phyloP scores from a whole-genome alignment of 768 basidiomycete species.

The Boletus insuetus region DNA sequence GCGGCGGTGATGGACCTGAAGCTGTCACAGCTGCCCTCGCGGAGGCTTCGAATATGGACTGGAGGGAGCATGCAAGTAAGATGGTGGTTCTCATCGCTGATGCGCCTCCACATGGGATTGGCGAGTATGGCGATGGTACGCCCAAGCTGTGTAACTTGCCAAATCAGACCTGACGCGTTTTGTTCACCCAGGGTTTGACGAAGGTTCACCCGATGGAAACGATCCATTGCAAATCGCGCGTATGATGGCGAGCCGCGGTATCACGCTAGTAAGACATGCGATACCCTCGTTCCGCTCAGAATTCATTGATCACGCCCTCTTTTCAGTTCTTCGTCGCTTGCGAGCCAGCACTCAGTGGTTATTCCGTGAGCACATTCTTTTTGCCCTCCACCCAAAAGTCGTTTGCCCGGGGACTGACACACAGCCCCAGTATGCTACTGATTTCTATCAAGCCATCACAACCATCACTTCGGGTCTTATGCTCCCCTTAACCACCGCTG shows the following conservation, averaged over 20 bases:
- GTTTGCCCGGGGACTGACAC: background rate
- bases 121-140: constrained; percentile 93
- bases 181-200: constrained; percentile 71
- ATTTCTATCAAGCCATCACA: constrained; percentile 92
- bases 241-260: constrained; percentile 87
- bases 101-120: constrained; percentile 96
- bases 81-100: constrained; percentile 98
- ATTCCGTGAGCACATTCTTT: constrained; percentile 56
- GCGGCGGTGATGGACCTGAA: constrained; percentile 94
- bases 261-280: constrained; percentile 68
- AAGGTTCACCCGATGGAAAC: constrained; percentile 90
- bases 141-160: background rate
- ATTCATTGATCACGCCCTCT: constrained; percentile 2
- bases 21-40: constrained; percentile 92
- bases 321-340: constrained; percentile 96
- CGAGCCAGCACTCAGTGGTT: constrained; percentile 92
- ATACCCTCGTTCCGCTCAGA: background rate
- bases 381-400: constrained; percentile 16
- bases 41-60: constrained; percentile 86
- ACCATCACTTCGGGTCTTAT: constrained; percentile 93
- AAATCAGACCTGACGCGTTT: constrained; percentile 12
- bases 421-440: constrained; percentile 71
- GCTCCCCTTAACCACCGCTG: constrained; percentile 94
- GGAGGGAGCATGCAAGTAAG: constrained; percentile 85
- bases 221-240: constrained; percentile 88